A percentile compares a stretch with the other conserved stretches of the same genome.
phyloP scores from a whole-genome alignment of 768 basidiomycete genomes.

The Gyrodon lividus region DNA sequence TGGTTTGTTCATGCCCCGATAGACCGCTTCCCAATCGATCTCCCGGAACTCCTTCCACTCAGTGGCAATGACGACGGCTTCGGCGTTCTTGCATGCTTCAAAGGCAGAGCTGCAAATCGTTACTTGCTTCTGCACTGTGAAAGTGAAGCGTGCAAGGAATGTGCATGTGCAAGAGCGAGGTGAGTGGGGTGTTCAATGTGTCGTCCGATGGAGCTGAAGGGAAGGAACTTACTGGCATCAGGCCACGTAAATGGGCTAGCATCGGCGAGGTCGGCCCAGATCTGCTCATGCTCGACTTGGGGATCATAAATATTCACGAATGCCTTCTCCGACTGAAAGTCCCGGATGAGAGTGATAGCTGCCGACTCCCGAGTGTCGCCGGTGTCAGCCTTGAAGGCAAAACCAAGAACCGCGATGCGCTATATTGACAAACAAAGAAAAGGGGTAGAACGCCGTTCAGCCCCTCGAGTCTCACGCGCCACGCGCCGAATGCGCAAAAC shows the following conservation, averaged over 20 bases:
- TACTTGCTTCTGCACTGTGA: slow-evolving; percentile 83
- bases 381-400: slow-evolving; percentile 99
- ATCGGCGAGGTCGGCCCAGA: slow-evolving; percentile 78
- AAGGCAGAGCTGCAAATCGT: slow-evolving; percentile 73
- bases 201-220: not conserved
- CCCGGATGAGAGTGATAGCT: slow-evolving; percentile 88
- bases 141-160: not conserved
- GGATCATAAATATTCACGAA: slow-evolving; percentile 90
- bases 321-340: slow-evolving; percentile 91
- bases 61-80: slow-evolving; percentile 94
- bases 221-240: slow-evolving; percentile 56
- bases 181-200: not conserved
- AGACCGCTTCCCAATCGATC: slow-evolving; percentile 88
- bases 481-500: not conserved
- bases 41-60: slow-evolving; percentile 97
- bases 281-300: slow-evolving; percentile 80
- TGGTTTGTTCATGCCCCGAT: slow-evolving; percentile 92
- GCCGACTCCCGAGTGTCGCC: slow-evolving; percentile 99
- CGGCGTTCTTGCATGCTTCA: slow-evolving; percentile 85
- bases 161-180: not conserved
- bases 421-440: slow-evolving; percentile 24
- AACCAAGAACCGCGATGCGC: slow-evolving; percentile 95
- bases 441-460: slow-evolving; percentile 1
- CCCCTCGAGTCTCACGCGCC: slow-evolving; percentile 7
- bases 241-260: slow-evolving; percentile 63